Conservation (phyloP, 768 basidiomycete species). For the Tremella yokohamensis region DNA sequence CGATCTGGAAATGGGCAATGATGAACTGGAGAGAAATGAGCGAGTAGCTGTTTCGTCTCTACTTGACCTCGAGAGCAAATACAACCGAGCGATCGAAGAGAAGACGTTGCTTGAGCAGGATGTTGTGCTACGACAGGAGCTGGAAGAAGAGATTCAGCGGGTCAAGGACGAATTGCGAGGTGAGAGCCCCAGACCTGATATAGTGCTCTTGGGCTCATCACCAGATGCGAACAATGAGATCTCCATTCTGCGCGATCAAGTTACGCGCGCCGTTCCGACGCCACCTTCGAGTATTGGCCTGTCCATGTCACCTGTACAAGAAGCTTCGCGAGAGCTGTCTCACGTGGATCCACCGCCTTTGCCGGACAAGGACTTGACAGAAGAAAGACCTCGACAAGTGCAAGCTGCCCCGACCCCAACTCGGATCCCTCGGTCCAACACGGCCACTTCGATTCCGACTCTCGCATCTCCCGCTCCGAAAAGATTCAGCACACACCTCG, state of each 20-base stretch:
- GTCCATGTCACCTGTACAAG: constrained; percentile 30
- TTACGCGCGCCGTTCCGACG: constrained; percentile 48
- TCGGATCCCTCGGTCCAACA: constrained; percentile 13
- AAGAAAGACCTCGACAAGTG: background rate
- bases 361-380: constrained; percentile 4
- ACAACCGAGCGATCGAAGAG: constrained; percentile 87
- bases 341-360: constrained; percentile 19
- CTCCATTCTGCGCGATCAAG: constrained; percentile 73
- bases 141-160: constrained; percentile 88
- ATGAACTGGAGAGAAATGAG: constrained; percentile 93
- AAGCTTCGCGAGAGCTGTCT: constrained; percentile 18
- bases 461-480: constrained; percentile 21
- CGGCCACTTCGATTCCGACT: constrained; percentile 24
- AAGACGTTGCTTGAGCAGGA: constrained; percentile 97
- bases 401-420: constrained; percentile 7
- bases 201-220: constrained; percentile 4
- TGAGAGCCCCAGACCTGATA: constrained; percentile 48
- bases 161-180: constrained; percentile 90
- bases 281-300: constrained; percentile 35
- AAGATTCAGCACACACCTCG: constrained; percentile 1
- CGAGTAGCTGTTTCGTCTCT: constrained; percentile 56
- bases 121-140: constrained; percentile 76
- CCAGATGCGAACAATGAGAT: constrained; percentile 82
- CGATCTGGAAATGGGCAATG: constrained; percentile 54
- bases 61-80: constrained; percentile 68